Evolutionary conservation across 345 rosid species (phyloP).

Genomic region (Eucalyptus rudis): DNA sequence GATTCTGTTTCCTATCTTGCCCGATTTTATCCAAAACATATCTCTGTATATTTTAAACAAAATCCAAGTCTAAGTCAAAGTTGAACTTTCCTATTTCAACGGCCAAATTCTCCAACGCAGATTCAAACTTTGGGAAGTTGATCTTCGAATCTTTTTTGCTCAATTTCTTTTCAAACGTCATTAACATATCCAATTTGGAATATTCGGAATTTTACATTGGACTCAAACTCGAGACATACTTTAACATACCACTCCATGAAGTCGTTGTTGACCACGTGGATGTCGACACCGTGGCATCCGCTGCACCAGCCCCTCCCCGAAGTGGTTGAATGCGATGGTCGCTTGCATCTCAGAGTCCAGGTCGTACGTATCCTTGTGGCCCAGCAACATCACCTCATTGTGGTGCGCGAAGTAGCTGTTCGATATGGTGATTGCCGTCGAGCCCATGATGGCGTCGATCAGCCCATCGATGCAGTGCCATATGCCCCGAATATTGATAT

Average conservation of each 20-base stretch:
- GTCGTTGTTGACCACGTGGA: slow-evolving; percentile 86
- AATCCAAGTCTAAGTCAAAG: too few relatives aligned
- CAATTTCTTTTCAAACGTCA: too few relatives aligned
- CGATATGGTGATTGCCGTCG: slow-evolving; percentile 70
- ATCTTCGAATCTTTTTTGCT: too few relatives aligned
- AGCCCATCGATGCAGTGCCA: slow-evolving; percentile 71
- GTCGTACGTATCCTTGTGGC: slow-evolving; percentile 51
- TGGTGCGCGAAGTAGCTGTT: slow-evolving; percentile 76
- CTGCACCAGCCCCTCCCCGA: slow-evolving; percentile 73
- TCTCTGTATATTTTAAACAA: too few relatives aligned
- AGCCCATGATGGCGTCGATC: slow-evolving; percentile 78
- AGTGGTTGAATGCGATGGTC: slow-evolving; percentile 82
- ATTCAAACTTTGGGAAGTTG: too few relatives aligned
- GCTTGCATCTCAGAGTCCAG: slow-evolving; percentile 80
- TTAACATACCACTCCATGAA: slow-evolving; percentile 43
- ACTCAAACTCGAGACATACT: too few relatives aligned
- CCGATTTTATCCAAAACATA: too few relatives aligned
- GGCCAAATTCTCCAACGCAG: too few relatives aligned
- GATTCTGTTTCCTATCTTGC: too few relatives aligned
- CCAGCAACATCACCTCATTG: slow-evolving; percentile 80
- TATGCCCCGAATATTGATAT: slow-evolving; percentile 53
- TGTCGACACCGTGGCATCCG: slow-evolving; percentile 88
- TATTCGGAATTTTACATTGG: too few relatives aligned
- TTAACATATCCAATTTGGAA: too few relatives aligned
- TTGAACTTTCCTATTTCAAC: too few relatives aligned